A percentile compares a stretch with the other conserved stretches of the same genome.
phyloP scores from a whole-genome alignment of 2,329 filamentous ascomycete genomes.

The Endoconidiophora polonica region DNA sequence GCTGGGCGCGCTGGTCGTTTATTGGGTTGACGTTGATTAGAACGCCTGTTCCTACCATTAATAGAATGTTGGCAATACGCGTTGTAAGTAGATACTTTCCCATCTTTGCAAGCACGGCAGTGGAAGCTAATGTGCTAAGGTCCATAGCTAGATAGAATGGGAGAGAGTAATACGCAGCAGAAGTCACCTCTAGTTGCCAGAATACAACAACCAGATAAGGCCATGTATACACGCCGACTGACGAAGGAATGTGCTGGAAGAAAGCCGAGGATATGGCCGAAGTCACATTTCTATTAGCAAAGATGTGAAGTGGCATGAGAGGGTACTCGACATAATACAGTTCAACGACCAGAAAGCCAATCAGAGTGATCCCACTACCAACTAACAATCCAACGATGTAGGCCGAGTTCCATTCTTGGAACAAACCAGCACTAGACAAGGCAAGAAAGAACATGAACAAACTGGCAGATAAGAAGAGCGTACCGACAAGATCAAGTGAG shows the following conservation, averaged over 20 bases:
- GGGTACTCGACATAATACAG: not conserved
- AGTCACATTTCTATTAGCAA: not conserved
- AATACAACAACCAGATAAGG: not conserved
- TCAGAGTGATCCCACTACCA: not conserved
- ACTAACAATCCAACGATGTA: not conserved
- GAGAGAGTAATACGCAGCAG: not conserved
- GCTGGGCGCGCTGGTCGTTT: not conserved
- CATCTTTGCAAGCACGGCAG: slow-evolving; percentile 4
- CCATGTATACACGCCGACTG: slow-evolving; percentile 1
- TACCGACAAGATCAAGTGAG: not conserved
- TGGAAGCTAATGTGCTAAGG: not conserved
- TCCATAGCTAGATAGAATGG: slow-evolving; percentile 1
- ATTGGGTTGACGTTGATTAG: not conserved
- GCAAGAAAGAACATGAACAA: slow-evolving; percentile 2
- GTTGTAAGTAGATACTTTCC: not conserved
- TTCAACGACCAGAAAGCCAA: not conserved
- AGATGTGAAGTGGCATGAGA: slow-evolving; percentile 3
- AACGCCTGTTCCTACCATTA: not conserved
- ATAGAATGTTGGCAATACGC: slow-evolving; percentile 1
- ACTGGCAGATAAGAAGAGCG: not conserved
- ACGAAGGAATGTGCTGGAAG: slow-evolving; percentile 5
- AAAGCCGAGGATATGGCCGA: not conserved
- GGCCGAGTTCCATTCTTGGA: not conserved
- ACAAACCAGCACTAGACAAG: not conserved
- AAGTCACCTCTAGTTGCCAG: not conserved